phyloP scores from a whole-genome alignment of 768 basidiomycete species.

The Podaxis sp. region DNA sequence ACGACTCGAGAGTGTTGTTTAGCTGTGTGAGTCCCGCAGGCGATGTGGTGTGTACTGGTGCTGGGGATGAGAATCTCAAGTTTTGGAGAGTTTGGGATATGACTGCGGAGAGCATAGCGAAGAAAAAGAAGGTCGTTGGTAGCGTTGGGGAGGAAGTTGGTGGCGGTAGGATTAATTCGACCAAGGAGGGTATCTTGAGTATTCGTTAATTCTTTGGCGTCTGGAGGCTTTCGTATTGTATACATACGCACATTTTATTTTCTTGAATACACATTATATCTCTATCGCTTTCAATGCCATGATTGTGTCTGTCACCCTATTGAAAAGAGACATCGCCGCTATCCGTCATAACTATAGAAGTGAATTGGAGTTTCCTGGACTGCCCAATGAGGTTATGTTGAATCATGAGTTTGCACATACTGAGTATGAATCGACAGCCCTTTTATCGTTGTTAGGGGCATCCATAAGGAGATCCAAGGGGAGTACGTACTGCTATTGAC shows the following conservation, averaged over 20 bases:
- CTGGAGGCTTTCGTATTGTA: not conserved
- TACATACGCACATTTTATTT: not conserved
- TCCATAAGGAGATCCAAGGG: not conserved
- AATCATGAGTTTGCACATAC: conserved; percentile 12
- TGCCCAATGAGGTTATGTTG: not conserved
- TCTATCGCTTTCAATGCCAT: not conserved
- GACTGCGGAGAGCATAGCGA: conserved; percentile 40
- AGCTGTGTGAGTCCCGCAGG: conserved; percentile 86
- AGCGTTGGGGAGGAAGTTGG: conserved; percentile 33
- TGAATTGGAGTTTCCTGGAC: not conserved
- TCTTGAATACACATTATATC: not conserved
- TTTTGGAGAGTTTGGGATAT: conserved; percentile 91
- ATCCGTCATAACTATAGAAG: not conserved
- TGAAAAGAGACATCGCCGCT: not conserved
- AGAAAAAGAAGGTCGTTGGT: conserved; percentile 49
- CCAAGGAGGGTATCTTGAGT: conserved; percentile 48
- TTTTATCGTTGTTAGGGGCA: not conserved
- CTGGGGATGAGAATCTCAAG: conserved; percentile 95
- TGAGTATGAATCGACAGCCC: conserved; percentile 19
- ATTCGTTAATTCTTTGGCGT: conserved; percentile 32
- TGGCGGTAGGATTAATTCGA: conserved; percentile 44
- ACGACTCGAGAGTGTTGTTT: conserved; percentile 88
- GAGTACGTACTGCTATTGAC: conserved; percentile 15
- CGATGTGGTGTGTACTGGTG: conserved; percentile 88
- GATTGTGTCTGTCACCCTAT: not conserved